Base-by-base conservation (phyloP, 2,329 filamentous ascomycete species). In the Leptoxyphium fumago region DNA sequence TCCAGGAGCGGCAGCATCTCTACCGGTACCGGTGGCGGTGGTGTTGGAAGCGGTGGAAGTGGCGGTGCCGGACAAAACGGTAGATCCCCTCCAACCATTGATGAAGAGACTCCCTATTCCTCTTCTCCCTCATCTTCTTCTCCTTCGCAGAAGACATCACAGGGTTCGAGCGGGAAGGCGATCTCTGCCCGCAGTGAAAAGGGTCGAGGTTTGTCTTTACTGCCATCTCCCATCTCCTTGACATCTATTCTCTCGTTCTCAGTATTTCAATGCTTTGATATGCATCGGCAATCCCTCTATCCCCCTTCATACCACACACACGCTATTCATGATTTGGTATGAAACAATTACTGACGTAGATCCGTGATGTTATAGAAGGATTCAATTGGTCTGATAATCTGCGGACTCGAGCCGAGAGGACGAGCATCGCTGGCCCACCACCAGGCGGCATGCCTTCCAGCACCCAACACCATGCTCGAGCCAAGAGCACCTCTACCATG, bases 321-420 rank as follows among this genome's bases (percentile, higher is more conserved):
- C 21, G 3, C 21, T 7, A 26, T 26, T 26, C 21, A 26, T 7
- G 21, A 7, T 26, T 7, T 7, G 21, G 7, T 7, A 26, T 26
- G 21, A 36, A 36, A 36, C 32, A 13, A 5, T 5, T 36, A 9
- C 32, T 36, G 15, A 36, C 32, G 32, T 36, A 26, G n/a, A 26
- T 26, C 3, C 9, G 32, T 9, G 9, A 13, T 36, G 32, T 5
- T 9, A 13, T 36, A 36, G 86, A 91, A 74, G 85, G 84, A 64
- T 94, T 93, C 75, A 94, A 94, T 68, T 94, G 89, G 83, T 85
- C 86, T 61, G 89, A 95, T 71, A 88, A 94, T 70, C 78, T 95
- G 72, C 85, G 87, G 65, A 82, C 80, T 58, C 83, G 88, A 61
- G 88, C 88, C 56, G 86, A 94, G 69, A 88, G 86, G 65, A 61